These are phyloP conservation scores for Melaleuca alternifolia DNA, from an alignment of 345 rosid species.

Conservation along the genomic window DNA sequence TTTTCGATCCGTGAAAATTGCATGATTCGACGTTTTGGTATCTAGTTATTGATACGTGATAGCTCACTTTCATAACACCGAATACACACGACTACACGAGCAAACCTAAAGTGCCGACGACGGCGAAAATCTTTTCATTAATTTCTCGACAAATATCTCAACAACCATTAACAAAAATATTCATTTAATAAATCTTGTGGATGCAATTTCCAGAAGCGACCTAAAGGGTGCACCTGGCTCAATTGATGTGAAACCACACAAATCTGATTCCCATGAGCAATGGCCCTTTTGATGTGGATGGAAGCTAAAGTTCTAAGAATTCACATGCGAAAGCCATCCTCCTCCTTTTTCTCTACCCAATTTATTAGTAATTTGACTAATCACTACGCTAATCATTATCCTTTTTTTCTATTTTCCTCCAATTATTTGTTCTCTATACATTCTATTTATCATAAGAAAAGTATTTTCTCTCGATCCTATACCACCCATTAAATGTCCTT, in stretches of 20 bases:
- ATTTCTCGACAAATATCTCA: background rate
- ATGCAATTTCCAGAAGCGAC: background rate
- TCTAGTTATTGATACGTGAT: no score
- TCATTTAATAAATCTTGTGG: background rate
- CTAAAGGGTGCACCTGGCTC: background rate
- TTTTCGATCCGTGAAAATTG: accelerated
- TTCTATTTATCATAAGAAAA: background rate
- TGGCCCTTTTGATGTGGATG: background rate
- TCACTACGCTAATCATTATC: background rate
- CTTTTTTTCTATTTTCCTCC: background rate
- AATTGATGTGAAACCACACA: background rate
- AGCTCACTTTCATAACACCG: background rate
- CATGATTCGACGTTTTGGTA: background rate
- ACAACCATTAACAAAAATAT: background rate
- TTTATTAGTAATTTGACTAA: background rate
- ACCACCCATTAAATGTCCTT: background rate
- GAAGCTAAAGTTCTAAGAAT: background rate
- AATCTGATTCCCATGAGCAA: background rate
- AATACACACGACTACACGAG: no score
- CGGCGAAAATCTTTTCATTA: accelerated
- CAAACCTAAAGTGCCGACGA: accelerated
- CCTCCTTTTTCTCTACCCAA: background rate
- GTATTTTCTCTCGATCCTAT: background rate
- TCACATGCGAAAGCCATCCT: background rate
- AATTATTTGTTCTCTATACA: background rate